Conservation (phyloP, 495 filamentous ascomycete genomes). For the Lasiosphaeriaceae sp. region DNA sequence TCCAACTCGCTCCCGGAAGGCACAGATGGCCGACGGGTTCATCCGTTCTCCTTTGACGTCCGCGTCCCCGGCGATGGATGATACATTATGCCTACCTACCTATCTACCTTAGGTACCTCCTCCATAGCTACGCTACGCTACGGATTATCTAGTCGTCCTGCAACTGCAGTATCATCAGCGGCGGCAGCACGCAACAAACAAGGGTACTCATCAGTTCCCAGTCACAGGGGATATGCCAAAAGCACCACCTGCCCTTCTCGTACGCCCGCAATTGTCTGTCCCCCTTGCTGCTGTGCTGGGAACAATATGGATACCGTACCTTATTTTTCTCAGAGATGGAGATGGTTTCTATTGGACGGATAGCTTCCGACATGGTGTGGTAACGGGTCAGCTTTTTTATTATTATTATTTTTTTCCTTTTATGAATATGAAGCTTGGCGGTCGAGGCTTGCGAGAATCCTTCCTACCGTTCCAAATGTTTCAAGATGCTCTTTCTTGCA, state of each 20-base stretch:
- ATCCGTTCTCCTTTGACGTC: background rate
- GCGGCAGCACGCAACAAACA: background rate
- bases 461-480: background rate
- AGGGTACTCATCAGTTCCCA: background rate
- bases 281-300: background rate
- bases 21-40: conserved; percentile 7
- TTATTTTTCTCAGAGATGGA: background rate
- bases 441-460: background rate
- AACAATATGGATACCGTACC: background rate
- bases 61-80: too few species aligned
- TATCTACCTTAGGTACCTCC: too few species aligned
- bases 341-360: background rate
- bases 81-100: too few species aligned
- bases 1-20: conserved; percentile 5
- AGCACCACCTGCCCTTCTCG: background rate
- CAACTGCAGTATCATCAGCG: background rate
- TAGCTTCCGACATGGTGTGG: background rate
- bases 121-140: too few species aligned
- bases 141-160: too few species aligned
- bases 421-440: background rate
- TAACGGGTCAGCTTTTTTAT: background rate
- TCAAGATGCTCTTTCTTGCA: background rate
- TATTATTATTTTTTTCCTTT: background rate
- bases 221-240: background rate
- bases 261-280: background rate